Conservation (phyloP, 371 early-diverging fungal genomes). For the Amoeboaphelidium protococcarum region DNA sequence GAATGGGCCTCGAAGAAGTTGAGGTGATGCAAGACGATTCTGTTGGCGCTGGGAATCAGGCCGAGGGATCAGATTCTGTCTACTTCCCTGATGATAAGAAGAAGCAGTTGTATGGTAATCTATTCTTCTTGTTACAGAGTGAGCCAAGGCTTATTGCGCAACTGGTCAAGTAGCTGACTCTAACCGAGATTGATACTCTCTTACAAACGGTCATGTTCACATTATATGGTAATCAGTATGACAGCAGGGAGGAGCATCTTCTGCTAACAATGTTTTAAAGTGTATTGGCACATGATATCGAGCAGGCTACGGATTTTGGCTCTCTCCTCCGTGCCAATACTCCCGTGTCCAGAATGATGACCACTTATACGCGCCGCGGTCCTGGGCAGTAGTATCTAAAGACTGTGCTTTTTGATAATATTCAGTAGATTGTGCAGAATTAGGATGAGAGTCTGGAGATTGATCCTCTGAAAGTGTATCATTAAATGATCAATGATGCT, state of each 20-base stretch:
- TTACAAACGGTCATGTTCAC: conserved; percentile 90
- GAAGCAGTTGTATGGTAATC: conserved; percentile 61
- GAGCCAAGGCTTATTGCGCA: conserved; percentile 75
- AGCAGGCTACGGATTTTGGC: conserved; percentile 55
- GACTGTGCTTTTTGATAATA: conserved; percentile 47
- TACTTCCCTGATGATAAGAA: conserved; percentile 53
- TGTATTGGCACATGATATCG: conserved; percentile 66
- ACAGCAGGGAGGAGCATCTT: conserved; percentile 77
- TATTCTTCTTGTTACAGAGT: conserved; percentile 74
- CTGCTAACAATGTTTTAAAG: conserved; percentile 84
- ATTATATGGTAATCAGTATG: conserved; percentile 82
- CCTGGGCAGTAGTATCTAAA: conserved; percentile 80
- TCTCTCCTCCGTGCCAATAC: conserved; percentile 74
- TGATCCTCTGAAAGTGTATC: conserved; percentile 67
- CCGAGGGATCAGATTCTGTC: conserved; percentile 31
- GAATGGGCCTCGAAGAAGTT: conserved; percentile 63
- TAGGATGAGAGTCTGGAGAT: conserved; percentile 57
- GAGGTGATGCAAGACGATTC: conserved; percentile 55
- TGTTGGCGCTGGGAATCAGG: conserved; percentile 40
- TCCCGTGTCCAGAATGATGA: conserved; percentile 85
- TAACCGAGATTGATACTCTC: conserved; percentile 70
- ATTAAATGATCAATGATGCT: conserved; percentile 49
- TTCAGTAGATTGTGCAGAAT: conserved; percentile 43
- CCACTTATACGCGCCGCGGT: conserved; percentile 74
- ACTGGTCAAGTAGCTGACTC: conserved; percentile 46